Percentiles rank a stretch among this genome's conserved stretches.
phyloP scores from a whole-genome alignment of 2,329 filamentous ascomycete species.

The Monilinia vaccinii-corymbosi region DNA sequence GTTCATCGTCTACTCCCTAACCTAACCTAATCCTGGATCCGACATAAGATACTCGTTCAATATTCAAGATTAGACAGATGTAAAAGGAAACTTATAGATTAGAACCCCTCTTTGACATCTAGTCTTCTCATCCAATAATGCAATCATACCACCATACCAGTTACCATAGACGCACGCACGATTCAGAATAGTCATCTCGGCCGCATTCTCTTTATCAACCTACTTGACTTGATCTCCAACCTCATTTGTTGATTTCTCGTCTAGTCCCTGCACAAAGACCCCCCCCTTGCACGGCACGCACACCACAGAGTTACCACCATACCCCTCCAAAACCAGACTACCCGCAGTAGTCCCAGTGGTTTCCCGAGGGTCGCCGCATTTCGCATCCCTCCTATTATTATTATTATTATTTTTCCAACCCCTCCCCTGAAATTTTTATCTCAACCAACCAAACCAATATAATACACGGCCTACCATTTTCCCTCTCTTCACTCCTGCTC shows the following conservation, averaged over 20 bases:
- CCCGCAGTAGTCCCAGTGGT: background rate
- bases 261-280: background rate
- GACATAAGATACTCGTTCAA: background rate
- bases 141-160: background rate
- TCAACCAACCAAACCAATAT: constrained; percentile 1
- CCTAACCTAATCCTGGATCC: background rate
- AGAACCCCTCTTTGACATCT: no score
- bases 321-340: background rate
- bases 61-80: background rate
- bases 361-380: constrained; percentile 8
- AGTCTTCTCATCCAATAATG: background rate
- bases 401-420: background rate
- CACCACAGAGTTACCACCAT: background rate
- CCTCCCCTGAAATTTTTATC: constrained; percentile 1
- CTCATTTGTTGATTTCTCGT: background rate
- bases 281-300: background rate
- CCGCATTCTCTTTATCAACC: background rate
- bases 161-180: background rate
- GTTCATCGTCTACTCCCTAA: no score
- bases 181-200: background rate
- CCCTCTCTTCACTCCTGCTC: constrained; percentile 8
- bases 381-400: constrained; percentile 1
- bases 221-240: background rate
- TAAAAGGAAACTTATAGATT: background rate
- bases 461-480: background rate